Evolutionary conservation across 2,329 filamentous ascomycete species (phyloP), one percentile per base, ranked within the genome.

Genomic region (Monosporascus sp.): DNA sequence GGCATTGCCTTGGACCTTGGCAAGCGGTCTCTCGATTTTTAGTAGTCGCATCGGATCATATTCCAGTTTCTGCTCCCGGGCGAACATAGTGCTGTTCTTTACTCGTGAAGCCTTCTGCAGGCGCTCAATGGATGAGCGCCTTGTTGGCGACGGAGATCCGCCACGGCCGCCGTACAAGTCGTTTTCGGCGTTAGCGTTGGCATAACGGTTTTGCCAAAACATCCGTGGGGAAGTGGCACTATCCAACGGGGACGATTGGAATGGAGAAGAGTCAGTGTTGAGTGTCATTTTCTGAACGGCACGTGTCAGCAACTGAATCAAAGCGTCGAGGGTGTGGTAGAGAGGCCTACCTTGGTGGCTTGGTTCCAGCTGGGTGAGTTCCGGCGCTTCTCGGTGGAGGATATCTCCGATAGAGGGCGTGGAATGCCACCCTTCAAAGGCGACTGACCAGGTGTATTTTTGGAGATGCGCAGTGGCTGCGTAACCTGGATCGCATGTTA

Each of bases 11-110:
- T 90, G 88, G 64, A 90, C 77, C 68, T 86, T 87, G 66, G 89
- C 84, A 60, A 95, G 78, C 38, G 92, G 90, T 58, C 91, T 84
- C 73, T 97, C 90, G 56, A 96, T 81, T 54, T 89, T 79, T 46
- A 88, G 87, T 51, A 91, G 74, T 60, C 84, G 83, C 52, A 87
- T 81, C 27, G 92, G 90, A 70, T 97, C 90, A 77, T 97, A 97
- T 75, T 95, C 89, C 70, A 91, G 85, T 74, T 92, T 92, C 67
- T 91, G 88, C 73, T 97, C 92, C 52, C 92, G 87, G 43, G 90
- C 91, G 69, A 96, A 90, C 79, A 97, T 97, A 74, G 87, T 96
- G 80, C 93, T 97, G 76, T 96, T 97, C 80, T 93, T 96, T 65
- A 99, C 94, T 56, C 94, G 88, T 52, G 93, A 96, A 35, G 91